Evolutionary conservation across 176 grass and related monocot genomes (phyloP).

Genomic region (Pontederia paniculata): DNA sequence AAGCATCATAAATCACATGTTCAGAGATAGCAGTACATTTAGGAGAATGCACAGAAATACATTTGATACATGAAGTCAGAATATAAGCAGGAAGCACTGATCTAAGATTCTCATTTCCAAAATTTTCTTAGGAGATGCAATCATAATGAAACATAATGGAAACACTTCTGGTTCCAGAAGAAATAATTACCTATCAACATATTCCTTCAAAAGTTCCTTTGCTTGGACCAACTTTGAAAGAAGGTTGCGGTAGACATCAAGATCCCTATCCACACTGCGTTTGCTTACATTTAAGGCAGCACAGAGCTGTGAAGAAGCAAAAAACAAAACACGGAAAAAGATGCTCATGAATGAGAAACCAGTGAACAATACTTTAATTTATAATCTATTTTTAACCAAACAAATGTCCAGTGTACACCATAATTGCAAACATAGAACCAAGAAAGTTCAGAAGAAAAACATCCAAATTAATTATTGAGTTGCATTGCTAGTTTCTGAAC

Average conservation of each 20-base stretch:
- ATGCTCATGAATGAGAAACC: background rate
- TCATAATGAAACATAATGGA: background rate
- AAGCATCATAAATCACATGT: background rate
- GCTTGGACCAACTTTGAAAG: constrained; percentile 95
- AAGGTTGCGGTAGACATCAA: constrained; percentile 93
- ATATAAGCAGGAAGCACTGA: too few relatives aligned
- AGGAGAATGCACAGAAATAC: too few relatives aligned
- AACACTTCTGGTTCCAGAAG: constrained; percentile 5
- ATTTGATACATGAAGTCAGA: too few relatives aligned
- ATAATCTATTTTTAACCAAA: too few relatives aligned
- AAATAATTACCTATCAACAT: constrained; percentile 58
- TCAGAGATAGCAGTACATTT: too few relatives aligned
- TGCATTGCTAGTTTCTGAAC: too few relatives aligned
- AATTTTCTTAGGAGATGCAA: background rate
- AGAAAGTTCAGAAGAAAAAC: too few relatives aligned
- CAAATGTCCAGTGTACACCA: too few relatives aligned
- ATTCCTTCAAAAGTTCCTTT: constrained; percentile 99
- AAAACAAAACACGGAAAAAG: background rate
- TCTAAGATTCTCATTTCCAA: background rate
- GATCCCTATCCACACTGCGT: constrained; percentile 91
- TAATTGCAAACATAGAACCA: too few relatives aligned
- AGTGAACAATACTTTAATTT: too few relatives aligned
- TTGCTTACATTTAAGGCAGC: constrained; percentile 74
- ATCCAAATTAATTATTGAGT: too few relatives aligned
- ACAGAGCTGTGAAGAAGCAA: constrained; percentile 54